phyloP scores from a whole-genome alignment of 169 alveolate species.

The Cardiosporidium cionae region DNA sequence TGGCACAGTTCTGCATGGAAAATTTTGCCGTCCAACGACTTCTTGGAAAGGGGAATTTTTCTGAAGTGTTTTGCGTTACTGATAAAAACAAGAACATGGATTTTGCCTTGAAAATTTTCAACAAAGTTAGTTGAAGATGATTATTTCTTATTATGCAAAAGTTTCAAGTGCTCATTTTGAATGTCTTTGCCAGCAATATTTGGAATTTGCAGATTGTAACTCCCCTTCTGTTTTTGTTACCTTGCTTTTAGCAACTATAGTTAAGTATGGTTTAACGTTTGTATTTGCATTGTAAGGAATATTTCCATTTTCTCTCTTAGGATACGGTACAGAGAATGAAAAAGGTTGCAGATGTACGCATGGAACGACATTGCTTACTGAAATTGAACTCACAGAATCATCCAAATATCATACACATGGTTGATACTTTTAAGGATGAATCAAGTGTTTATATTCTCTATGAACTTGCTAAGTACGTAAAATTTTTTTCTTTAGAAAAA shows the following conservation, averaged over 20 bases:
- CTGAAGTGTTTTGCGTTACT: conserved; percentile 63
- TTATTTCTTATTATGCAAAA: too few relatives aligned
- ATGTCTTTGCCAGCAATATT: too few relatives aligned
- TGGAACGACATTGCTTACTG: conserved; percentile 54
- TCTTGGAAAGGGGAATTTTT: conserved; percentile 63
- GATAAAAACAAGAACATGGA: conserved; percentile 46
- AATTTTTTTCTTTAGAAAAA: neutral
- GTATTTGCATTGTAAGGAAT: too few relatives aligned
- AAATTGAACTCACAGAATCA: conserved; percentile 61
- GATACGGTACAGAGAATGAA: conserved; percentile 40
- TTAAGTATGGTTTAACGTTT: too few relatives aligned
- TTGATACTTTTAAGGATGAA: conserved; percentile 62
- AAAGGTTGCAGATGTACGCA: conserved; percentile 45
- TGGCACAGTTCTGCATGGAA: conserved; percentile 31
- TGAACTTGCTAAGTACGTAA: conserved; percentile 50
- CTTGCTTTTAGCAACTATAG: too few relatives aligned
- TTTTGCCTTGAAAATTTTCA: conserved; percentile 59
- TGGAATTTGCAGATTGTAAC: too few relatives aligned
- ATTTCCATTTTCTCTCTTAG: conserved; percentile 33
- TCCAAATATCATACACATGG: conserved; percentile 51
- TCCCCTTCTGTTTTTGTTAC: too few relatives aligned
- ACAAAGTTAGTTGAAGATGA: conserved; percentile 41
- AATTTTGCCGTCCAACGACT: conserved; percentile 59
- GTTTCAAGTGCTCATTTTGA: too few relatives aligned
- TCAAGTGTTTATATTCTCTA: conserved; percentile 54